Evolutionary conservation across 768 basidiomycete genomes (phyloP), one percentile per base, ranked within the genome.

Genomic region (Amylocystis lapponica): DNA sequence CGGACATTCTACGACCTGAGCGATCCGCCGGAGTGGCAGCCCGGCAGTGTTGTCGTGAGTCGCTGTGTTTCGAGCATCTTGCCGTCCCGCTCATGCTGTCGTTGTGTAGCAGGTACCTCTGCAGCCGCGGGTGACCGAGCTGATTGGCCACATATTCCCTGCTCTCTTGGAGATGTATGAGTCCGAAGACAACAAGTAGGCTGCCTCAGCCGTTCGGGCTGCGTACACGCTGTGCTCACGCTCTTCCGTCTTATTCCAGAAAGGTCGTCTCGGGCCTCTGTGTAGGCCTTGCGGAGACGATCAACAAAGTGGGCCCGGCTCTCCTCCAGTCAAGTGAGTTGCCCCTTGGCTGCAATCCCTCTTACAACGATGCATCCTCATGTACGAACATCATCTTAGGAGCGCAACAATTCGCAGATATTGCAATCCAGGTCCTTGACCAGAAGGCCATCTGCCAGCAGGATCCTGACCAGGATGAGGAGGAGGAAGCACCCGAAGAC

Each of bases 371-470:
- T 13, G 35, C 36, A 25, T 44, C 36, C 19, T 17, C 36, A 11
- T 21, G 20, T 32, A n/a, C n/a, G n/a, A n/a, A n/a, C n/a, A n/a
- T 22, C 14, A 21, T 26, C 26, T 23, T 41, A 89, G 86, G 85
- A 51, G 69, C 87, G 32, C 85, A 95, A 29, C 65, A 71, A 26
- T 75, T 99, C 55, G 91, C 84, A 61, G 79, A 69, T 42, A 87
- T 93, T 47, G 83, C 90, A 35, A 68, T 83, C 43, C 81, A 90
- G 56, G 81, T 99, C 51, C 74, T 99, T 33, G 89, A 93, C 60
- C 86, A 92, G 65, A 96, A 95, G 67, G 89, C 93, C 0, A 76
- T 91, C 53, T 98, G 95, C 68, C 96, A 99, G 64, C 86, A 93
- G 62, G 92, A 95, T 57, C 91, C 93, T 36, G 93, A 95, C 59